Evolutionary conservation across 2,329 filamentous ascomycete genomes (phyloP).

Genomic region (Plectosphaerella plurivora): DNA sequence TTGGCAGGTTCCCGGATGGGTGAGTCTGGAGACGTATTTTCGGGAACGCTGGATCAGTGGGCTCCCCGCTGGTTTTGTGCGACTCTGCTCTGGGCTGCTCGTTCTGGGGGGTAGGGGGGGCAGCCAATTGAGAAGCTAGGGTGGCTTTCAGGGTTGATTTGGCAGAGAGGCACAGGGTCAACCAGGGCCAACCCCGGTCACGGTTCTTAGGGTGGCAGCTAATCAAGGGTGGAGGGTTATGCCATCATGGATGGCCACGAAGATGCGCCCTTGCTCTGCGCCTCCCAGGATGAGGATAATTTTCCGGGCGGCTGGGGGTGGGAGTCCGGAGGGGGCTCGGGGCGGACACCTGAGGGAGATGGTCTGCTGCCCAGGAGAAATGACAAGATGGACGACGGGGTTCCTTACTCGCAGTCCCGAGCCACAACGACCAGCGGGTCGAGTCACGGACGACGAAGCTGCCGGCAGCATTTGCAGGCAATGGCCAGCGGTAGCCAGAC

Average conservation of each 20-base stretch:
- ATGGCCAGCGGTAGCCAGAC: background rate
- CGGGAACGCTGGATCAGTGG: conserved; percentile 29
- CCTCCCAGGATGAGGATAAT: conserved; percentile 24
- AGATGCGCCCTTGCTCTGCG: conserved; percentile 14
- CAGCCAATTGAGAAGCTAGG: conserved; percentile 35
- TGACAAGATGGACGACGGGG: background rate
- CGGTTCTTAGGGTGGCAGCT: conserved; percentile 31
- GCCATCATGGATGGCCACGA: conserved; percentile 17
- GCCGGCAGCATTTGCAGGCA: too few species aligned
- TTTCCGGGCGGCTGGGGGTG: conserved; percentile 27
- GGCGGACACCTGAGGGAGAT: background rate
- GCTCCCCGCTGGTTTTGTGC: conserved; percentile 45
- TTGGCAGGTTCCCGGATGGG: background rate
- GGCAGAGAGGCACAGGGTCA: conserved; percentile 24
- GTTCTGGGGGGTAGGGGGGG: conserved; percentile 28
- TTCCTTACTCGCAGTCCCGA: too few species aligned
- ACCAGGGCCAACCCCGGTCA: conserved; percentile 26
- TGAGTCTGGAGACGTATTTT: conserved; percentile 18
- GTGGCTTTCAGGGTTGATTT: conserved; percentile 31
- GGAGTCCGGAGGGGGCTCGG: background rate
- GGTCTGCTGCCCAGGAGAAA: background rate
- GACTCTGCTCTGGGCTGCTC: conserved; percentile 24
- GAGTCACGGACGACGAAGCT: too few species aligned
- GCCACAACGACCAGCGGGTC: too few species aligned
- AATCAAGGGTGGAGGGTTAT: conserved; percentile 30